A percentile compares a stretch with the other conserved stretches of the same genome.
These are phyloP conservation scores for Tuber calosporum DNA, from an alignment of 495 filamentous ascomycete species.

Conservation along the genomic window DNA sequence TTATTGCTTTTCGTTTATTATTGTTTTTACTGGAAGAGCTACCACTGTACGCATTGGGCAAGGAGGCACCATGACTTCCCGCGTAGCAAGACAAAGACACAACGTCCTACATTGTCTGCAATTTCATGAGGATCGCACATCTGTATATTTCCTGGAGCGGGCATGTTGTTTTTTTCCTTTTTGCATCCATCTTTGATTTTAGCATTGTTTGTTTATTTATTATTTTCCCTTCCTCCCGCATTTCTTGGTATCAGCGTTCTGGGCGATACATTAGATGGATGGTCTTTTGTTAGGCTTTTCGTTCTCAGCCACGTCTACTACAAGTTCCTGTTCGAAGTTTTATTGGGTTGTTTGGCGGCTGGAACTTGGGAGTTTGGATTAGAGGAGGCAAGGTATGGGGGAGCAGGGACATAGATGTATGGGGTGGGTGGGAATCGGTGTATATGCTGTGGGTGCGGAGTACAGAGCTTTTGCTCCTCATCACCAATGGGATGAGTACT, in stretches of 20 bases:
- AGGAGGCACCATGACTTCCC: constrained; percentile 17
- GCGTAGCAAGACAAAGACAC: constrained; percentile 10
- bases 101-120: constrained; percentile 5
- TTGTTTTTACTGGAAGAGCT: constrained; percentile 16
- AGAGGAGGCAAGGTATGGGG: background rate
- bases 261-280: constrained; percentile 1
- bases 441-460: background rate
- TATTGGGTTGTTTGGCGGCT: background rate
- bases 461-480: constrained; percentile 2
- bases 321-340: background rate
- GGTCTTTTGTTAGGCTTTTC: constrained; percentile 1
- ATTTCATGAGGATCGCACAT: background rate
- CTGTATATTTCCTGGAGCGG: constrained; percentile 7
- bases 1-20: constrained; percentile 21
- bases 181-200: constrained; percentile 25
- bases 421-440: background rate
- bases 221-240: background rate
- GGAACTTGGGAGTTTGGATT: background rate
- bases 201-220: constrained; percentile 1
- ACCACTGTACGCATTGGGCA: constrained; percentile 15
- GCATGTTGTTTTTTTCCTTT: constrained; percentile 11
- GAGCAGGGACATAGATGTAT: background rate
- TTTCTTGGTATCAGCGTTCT: background rate
- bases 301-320: background rate
- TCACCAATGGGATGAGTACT: background rate